Base-by-base conservation (phyloP, 192 early-diverging fungal species). In the Radiomyces spectabilis region DNA sequence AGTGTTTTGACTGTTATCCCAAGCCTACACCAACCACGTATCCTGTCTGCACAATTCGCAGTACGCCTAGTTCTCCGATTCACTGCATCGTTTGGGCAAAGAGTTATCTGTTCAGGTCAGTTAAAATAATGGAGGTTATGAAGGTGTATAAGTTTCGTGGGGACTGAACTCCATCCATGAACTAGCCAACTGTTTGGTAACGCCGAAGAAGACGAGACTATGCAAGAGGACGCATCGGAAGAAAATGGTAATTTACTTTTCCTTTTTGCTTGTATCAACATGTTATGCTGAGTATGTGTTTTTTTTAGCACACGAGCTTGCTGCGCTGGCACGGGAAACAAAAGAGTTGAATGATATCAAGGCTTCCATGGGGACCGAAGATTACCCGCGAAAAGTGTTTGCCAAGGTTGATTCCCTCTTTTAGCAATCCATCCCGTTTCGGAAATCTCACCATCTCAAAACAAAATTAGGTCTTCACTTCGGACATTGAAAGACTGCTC, bases 41-140 rank as follows among this genome's bases (percentile, higher is more conserved):
- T 51, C 89, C 97, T 15, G 88, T 98, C 5, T 99, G 97, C 65
- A 99, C 97, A 5, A 98, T 99, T 59, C 82, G 97, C 32, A 91
- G 87, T 27, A 99, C 97, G 4, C 97, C 97, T 0, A 87, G 79
- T 38, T 81, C 84, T 24, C 91, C 97, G 13, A 93, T 99, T 39
- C 97, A 99, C 63, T 97, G 95, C 56, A 92, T 99, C 56, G 95
- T 98, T 24, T 99, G 97, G 97, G 90, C 95, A 56, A 99, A 99
- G 68, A 89, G 82, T 57, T 99, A 93, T 68, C 74, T 98, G 29
- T 98, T 97, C 66, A 82, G 73, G 57, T 85, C 78, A 68, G 50
- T 78, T 1, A 79, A 5, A 8, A 32, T 25, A 9, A 18, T 19
- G n/a, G n/a, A n/a, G n/a, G n/a, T n/a, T n/a, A n/a, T n/a, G n/a